A percentile compares a stretch with the other conserved stretches of the same genome.
Evolutionary conservation across 129 eudicot species (phyloP).

Genomic region (Flaveria bidentis): DNA sequence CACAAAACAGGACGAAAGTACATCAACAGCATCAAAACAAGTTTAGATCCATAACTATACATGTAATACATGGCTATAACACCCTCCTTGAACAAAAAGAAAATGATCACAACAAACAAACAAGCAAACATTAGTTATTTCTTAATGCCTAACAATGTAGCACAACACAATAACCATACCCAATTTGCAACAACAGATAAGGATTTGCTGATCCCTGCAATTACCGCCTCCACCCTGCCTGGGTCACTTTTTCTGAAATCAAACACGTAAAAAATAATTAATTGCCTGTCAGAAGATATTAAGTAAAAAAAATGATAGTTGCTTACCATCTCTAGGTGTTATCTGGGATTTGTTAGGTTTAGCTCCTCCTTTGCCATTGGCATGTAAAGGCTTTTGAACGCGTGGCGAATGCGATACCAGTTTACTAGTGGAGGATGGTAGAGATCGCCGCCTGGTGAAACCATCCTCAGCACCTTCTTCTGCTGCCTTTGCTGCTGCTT

Average conservation of each 20-base stretch:
- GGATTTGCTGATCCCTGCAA: conserved; percentile 23
- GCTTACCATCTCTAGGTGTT: conserved; percentile 82
- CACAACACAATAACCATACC: conserved; percentile 38
- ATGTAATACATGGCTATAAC: conserved; percentile 34
- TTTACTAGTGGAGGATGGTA: conserved; percentile 73
- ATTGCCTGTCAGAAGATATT: neutral
- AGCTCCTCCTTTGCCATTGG: conserved; percentile 69
- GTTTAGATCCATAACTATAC: conserved; percentile 38
- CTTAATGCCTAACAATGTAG: conserved; percentile 33
- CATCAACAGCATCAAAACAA: conserved; percentile 30
- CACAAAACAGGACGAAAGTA: conserved; percentile 16
- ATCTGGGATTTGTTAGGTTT: conserved; percentile 51
- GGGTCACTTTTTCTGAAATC: conserved; percentile 62
- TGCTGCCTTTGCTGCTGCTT: conserved; percentile 54
- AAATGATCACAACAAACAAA: conserved; percentile 35
- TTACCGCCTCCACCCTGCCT: conserved; percentile 86
- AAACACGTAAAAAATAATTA: conserved; percentile 14
- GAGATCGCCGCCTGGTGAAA: conserved; percentile 67
- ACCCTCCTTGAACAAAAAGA: conserved; percentile 28
- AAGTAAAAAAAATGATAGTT: neutral
- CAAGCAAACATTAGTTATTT: conserved; percentile 48
- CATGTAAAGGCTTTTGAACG: conserved; percentile 65
- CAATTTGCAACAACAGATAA: conserved; percentile 31
- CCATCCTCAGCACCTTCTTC: conserved; percentile 74
- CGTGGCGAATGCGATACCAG: conserved; percentile 65